Evolutionary conservation across 225 moss, liverwort and hornwort species (phyloP).

Genomic region (Physcomitrium patens): DNA sequence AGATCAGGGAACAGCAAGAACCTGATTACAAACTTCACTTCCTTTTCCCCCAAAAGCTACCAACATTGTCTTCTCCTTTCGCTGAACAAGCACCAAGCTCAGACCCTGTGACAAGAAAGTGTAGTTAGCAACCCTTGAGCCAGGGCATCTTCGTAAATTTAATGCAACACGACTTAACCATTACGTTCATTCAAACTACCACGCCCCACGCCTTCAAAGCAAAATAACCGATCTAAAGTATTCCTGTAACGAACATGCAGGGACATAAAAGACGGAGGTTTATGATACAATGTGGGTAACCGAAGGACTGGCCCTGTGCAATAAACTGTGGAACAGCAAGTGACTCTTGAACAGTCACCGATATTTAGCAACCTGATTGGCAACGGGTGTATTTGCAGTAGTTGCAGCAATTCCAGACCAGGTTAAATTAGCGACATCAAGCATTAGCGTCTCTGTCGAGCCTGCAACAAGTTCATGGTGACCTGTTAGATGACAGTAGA

Average conservation of each 20-base stretch:
- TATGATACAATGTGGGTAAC: not conserved
- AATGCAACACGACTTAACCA: not conserved
- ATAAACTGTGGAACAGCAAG: slow-evolving; percentile 10
- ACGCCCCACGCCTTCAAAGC: slow-evolving; percentile 2
- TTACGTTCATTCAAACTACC: slow-evolving; percentile 10
- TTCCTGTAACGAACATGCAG: not conserved
- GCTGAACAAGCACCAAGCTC: slow-evolving; percentile 77
- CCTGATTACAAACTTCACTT: slow-evolving; percentile 60
- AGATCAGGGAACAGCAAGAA: slow-evolving; percentile 21
- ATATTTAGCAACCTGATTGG: slow-evolving; percentile 64
- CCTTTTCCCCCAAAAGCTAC: slow-evolving; percentile 91
- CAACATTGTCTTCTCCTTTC: slow-evolving; percentile 82
- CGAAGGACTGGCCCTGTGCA: not conserved
- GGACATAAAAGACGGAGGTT: not conserved
- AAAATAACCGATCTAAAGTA: slow-evolving; percentile 9
- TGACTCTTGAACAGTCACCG: slow-evolving; percentile 1
- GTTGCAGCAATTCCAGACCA: slow-evolving; percentile 72
- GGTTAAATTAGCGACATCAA: slow-evolving; percentile 73
- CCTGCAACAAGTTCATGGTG: slow-evolving; percentile 47
- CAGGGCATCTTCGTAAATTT: not conserved
- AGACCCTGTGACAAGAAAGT: slow-evolving; percentile 64
- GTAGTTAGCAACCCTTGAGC: slow-evolving; percentile 16
- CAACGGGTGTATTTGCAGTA: slow-evolving; percentile 53
- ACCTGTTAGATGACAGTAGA: slow-evolving; percentile 10
- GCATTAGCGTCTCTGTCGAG: slow-evolving; percentile 58